phyloP scores from a whole-genome alignment of 2,329 filamentous ascomycete species.

The Xylaria sp. region DNA sequence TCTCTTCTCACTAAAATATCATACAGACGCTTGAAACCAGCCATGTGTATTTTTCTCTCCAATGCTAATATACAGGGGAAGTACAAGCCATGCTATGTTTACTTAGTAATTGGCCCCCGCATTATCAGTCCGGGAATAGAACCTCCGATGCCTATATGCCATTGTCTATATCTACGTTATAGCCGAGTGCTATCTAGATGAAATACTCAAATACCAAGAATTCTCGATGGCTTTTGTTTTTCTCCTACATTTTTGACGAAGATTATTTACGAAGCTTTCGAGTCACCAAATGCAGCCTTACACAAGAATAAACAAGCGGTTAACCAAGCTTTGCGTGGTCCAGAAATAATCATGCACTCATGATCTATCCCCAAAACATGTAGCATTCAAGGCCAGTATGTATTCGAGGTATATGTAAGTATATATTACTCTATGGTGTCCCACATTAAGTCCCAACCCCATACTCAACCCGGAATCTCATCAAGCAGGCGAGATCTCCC shows the following conservation, averaged over 20 bases:
- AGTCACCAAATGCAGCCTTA: background rate
- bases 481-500: conserved; percentile 17
- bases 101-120: conserved; percentile 23
- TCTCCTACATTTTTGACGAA: no score
- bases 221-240: no score
- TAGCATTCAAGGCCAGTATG: background rate
- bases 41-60: no score
- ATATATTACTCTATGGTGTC: conserved; percentile 12
- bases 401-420: background rate
- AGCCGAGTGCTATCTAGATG: background rate
- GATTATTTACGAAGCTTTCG: background rate
- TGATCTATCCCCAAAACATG: background rate
- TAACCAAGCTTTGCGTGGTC: background rate
- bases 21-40: background rate
- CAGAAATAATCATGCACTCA: background rate
- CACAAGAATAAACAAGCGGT: background rate
- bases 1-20: background rate
- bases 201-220: background rate
- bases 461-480: background rate
- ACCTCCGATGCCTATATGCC: conserved; percentile 12
- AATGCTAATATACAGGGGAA: background rate
- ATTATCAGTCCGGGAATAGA: conserved; percentile 7
- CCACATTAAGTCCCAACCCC: background rate
- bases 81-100: conserved; percentile 15
- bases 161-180: background rate